A percentile compares a stretch with the other conserved stretches of the same genome.
phyloP scores from a whole-genome alignment of 148 eudicot species.

The Fagopyrum tataricum region DNA sequence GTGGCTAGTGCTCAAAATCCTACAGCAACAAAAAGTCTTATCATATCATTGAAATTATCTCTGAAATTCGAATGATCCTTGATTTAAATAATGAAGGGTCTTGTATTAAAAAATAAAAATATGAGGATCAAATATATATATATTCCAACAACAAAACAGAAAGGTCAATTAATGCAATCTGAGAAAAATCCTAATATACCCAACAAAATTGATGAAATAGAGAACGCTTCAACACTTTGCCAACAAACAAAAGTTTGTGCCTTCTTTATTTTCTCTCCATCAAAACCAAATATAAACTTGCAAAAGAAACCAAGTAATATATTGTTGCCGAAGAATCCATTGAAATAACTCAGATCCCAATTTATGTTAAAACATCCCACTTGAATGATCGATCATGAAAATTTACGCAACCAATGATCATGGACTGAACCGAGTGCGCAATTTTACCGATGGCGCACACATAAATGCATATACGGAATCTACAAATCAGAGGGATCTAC shows the following conservation, averaged over 20 bases:
- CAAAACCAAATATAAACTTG: not conserved
- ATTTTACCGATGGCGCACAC: not conserved
- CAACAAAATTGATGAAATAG: not conserved
- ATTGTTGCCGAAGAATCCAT: not conserved
- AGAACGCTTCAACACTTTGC: not conserved
- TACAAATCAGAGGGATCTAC: not conserved
- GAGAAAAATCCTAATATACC: not conserved
- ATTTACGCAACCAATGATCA: not conserved
- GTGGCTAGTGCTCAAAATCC: not conserved
- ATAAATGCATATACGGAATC: not conserved
- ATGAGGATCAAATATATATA: not conserved
- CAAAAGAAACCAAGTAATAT: not conserved
- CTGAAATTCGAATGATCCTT: not conserved
- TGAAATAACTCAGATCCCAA: not conserved
- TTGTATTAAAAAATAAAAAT: no score
- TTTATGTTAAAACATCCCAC: not conserved
- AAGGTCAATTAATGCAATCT: not conserved
- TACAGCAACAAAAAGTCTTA: not conserved
- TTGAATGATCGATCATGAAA: not conserved
- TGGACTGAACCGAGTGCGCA: slow-evolving; percentile 1
- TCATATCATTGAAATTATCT: not conserved
- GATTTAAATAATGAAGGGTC: not conserved
- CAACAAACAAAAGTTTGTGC: not conserved
- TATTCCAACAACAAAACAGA: not conserved
- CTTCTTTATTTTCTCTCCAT: not conserved